A percentile compares a stretch with the other conserved stretches of the same genome.
phyloP scores from a whole-genome alignment of 139 green algal species.

The Chlamydomonas asymmetrica region DNA sequence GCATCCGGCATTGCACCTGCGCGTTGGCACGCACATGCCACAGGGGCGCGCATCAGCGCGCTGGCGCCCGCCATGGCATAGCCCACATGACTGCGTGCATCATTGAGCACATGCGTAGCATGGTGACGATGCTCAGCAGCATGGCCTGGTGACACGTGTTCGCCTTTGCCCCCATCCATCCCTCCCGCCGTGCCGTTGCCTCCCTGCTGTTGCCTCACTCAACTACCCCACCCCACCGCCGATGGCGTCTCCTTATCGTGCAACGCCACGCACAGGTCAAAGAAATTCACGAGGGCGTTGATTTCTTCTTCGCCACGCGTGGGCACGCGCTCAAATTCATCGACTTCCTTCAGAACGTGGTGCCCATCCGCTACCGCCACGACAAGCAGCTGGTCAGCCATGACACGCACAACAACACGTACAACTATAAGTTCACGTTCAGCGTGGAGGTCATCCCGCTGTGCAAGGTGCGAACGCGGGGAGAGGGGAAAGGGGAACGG shows the following conservation, averaged over 20 bases:
- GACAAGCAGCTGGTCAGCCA: constrained; percentile 99
- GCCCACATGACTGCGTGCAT: too few relatives aligned
- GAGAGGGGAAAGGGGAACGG: background rate
- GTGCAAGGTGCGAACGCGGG: constrained; percentile 65
- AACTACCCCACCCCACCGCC: too few relatives aligned
- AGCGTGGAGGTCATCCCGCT: constrained; percentile 92
- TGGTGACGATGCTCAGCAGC: background rate
- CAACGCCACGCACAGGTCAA: constrained; percentile 59
- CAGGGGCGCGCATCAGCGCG: too few relatives aligned
- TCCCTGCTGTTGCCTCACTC: too few relatives aligned
- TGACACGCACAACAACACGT: constrained; percentile 88
- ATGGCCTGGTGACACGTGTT: constrained; percentile 13
- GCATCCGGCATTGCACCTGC: too few relatives aligned
- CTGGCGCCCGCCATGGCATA: too few relatives aligned
- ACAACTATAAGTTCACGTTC: constrained; percentile 99
- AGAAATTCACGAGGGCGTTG: constrained; percentile 86
- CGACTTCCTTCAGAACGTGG: constrained; percentile 88
- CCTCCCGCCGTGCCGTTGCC: too few relatives aligned
- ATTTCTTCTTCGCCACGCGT: constrained; percentile 94
- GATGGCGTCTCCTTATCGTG: too few relatives aligned
- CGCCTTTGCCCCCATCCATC: too few relatives aligned
- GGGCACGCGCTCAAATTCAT: constrained; percentile 91
- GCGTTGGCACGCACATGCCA: too few relatives aligned
- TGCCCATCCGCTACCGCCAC: constrained; percentile 67
- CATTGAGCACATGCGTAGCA: too few relatives aligned